A percentile compares a stretch with the other conserved stretches of the same genome.
Conservation (phyloP, 2,329 filamentous ascomycete species). For the Rutstroemia sp. region DNA sequence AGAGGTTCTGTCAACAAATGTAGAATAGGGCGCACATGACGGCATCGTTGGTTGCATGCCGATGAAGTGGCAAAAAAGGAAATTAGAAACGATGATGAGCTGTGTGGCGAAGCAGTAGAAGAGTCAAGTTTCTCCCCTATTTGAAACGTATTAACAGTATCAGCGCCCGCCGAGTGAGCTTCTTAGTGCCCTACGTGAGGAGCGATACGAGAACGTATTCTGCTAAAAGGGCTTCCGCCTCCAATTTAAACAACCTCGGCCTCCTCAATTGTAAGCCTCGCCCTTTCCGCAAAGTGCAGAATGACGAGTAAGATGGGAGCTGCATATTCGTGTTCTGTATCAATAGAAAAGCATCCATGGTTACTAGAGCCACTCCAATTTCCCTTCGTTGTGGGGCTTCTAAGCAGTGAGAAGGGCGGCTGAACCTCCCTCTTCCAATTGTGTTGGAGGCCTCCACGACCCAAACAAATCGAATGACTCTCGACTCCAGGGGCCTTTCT, state of each 20-base stretch:
- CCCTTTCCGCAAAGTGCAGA: no score
- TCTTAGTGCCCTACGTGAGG: not conserved
- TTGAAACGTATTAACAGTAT: conserved; percentile 1
- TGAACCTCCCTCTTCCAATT: not conserved
- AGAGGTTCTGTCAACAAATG: not conserved
- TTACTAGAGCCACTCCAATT: no score
- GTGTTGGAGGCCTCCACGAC: conserved; percentile 18
- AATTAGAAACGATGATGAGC: not conserved
- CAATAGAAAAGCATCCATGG: no score
- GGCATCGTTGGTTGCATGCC: not conserved
- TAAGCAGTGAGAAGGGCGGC: no score
- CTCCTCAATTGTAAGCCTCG: no score
- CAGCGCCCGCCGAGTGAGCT: not conserved
- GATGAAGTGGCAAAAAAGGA: not conserved
- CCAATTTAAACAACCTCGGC: not conserved
- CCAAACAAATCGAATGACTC: conserved; percentile 32
- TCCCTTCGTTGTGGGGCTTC: no score
- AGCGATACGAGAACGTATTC: not conserved
- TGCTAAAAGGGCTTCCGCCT: not conserved
- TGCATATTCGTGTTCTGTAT: no score
- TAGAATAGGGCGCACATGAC: not conserved
- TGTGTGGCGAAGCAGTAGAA: conserved; percentile 4
- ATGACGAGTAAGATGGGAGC: no score
- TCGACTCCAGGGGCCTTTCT: conserved; percentile 29
- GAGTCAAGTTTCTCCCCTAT: not conserved